Base-by-base conservation (phyloP, 768 basidiomycete genomes). In the Termitomyces sp. region DNA sequence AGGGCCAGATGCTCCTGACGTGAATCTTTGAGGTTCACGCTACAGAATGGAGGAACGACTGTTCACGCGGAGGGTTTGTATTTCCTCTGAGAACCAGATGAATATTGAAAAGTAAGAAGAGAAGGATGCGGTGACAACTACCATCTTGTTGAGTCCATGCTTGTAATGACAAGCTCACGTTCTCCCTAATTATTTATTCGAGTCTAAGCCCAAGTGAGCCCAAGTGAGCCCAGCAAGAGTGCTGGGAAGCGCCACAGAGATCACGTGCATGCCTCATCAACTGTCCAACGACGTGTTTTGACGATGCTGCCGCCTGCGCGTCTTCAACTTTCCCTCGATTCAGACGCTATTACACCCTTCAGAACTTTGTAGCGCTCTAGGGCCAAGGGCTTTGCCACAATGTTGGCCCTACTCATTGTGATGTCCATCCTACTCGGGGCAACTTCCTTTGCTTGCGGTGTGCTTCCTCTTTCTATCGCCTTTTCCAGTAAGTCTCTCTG, bases 81-180 rank as follows among this genome's bases (percentile, higher is more conserved):
- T 81, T 71, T 93, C 89, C 74, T 91, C 90, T 92, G 62, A 16
- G 58, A 63, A 61, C 40, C 9, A 45, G 68, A 58, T 65, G 44
- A 63, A 20, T 4, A 48, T 20, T 54, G n/a, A 36, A 50, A 32
- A 35, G 32, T 36, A 44, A 35, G 24, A 42, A 62, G 44, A 36
- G 4, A 16, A 45, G 60, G 49, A 57, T 49, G n/a, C 49, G 7
- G n/a, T 44, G 39, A 38, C 13, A 7, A 68, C 81, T 58, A 94
- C 94, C 91, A 63, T 94, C 90, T 57, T 89, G 84, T 68, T 90
- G 85, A 8, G 81, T 45, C 81, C 79, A 62, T 95, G 86, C 71
- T 93, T 91, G 63, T 94, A 5, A 95, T 85, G 48, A 94, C 79
- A 51, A 97, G 82, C 64, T 96, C 93, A 38, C 94, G 86, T 75